phyloP scores from a whole-genome alignment of 1,284 basidiomycete genomes.

The Trametes polyzona region DNA sequence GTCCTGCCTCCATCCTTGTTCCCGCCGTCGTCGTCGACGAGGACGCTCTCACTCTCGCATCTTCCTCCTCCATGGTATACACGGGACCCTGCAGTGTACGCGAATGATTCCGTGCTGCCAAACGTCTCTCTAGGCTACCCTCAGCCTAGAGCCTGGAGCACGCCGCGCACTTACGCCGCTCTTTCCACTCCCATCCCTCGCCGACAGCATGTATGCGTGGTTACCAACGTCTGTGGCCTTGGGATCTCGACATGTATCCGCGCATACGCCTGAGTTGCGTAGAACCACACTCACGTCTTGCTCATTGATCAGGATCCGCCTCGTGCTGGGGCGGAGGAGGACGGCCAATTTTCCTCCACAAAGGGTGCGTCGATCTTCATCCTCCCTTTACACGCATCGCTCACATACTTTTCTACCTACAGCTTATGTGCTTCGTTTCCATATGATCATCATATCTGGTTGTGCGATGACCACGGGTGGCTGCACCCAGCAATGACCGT shows the following conservation, averaged over 20 bases:
- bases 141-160: neutral
- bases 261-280: too few species aligned
- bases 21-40: conserved; percentile 20
- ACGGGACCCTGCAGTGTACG: too few species aligned
- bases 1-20: conserved; percentile 27
- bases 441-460: too few species aligned
- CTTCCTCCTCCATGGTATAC: neutral
- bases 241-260: neutral
- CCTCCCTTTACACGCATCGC: neutral
- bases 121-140: neutral
- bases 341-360: neutral
- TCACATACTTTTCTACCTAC: neutral
- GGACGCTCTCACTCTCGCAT: conserved; percentile 2
- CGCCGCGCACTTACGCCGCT: neutral
- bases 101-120: neutral
- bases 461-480: too few species aligned
- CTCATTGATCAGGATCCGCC: too few species aligned
- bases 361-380: neutral
- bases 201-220: neutral
- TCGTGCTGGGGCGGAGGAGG: neutral
- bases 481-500: too few species aligned
- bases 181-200: neutral
- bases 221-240: neutral
- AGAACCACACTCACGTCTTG: too few species aligned
- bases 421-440: too few species aligned